Evolutionary conservation across 2,329 filamentous ascomycete species (phyloP).

Genomic region (Albophoma yamanashiensis): DNA sequence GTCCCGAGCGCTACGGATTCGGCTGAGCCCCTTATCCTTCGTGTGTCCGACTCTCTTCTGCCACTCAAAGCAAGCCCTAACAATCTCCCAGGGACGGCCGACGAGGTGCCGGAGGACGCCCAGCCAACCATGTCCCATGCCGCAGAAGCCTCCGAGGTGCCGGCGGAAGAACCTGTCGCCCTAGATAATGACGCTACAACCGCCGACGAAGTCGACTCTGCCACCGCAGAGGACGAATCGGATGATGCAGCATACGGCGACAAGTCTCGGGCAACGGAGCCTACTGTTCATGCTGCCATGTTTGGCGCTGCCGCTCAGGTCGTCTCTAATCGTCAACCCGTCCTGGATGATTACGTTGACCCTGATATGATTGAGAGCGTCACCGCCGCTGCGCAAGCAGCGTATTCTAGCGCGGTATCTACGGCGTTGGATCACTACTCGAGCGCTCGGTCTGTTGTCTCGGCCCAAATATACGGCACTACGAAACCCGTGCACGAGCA

Average conservation of each 20-base stretch:
- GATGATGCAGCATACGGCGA: conserved; percentile 14
- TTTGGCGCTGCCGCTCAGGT: conserved; percentile 41
- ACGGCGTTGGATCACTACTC: conserved; percentile 58
- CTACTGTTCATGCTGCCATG: conserved; percentile 32
- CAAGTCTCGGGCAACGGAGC: conserved; percentile 10
- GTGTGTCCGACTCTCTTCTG: background rate
- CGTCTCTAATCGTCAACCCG: conserved; percentile 34
- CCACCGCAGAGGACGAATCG: conserved; percentile 9
- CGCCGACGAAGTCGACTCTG: background rate
- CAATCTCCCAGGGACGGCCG: background rate
- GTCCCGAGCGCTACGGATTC: background rate
- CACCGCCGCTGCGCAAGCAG: conserved; percentile 37
- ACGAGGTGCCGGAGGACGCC: background rate
- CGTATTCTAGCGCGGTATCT: conserved; percentile 55
- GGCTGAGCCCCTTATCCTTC: background rate
- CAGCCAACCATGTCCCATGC: background rate
- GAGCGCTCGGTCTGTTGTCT: conserved; percentile 56
- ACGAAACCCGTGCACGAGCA: conserved; percentile 60
- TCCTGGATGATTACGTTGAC: conserved; percentile 33
- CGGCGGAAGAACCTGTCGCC: background rate
- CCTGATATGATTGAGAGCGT: conserved; percentile 23
- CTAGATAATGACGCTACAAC: background rate
- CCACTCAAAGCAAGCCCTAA: background rate
- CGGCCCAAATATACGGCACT: conserved; percentile 55
- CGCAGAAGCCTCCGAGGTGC: background rate